Evolutionary conservation across 2,329 filamentous ascomycete species (phyloP).

Genomic region (Stemphylium lycopersici): DNA sequence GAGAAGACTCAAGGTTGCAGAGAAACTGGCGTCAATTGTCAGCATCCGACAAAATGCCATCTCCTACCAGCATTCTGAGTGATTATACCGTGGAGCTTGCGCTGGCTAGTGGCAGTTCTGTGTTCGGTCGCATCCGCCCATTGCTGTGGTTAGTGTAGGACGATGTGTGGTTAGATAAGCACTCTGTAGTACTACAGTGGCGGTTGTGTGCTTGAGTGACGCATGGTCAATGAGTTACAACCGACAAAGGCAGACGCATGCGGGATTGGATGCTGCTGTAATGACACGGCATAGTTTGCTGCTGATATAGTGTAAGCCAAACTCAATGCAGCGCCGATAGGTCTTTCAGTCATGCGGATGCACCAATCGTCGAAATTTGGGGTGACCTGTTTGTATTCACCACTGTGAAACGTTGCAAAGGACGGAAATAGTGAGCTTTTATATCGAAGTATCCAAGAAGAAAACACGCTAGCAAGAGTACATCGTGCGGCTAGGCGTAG

Average conservation of each 20-base stretch:
- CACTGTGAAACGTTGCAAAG: conserved; percentile 6
- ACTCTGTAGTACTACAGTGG: background rate
- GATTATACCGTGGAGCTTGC: background rate
- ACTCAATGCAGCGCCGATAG: background rate
- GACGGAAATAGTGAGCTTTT: background rate
- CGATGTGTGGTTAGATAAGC: conserved; percentile 12
- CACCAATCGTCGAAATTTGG: background rate
- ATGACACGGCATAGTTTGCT: background rate
- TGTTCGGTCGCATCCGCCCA: background rate
- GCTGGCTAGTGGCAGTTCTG: background rate
- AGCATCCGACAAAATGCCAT: background rate
- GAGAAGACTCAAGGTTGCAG: background rate
- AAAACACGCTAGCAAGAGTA: conserved; percentile 1
- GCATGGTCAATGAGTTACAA: background rate
- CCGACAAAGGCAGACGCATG: background rate
- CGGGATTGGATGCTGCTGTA: background rate
- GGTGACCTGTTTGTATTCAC: background rate
- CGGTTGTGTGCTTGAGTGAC: background rate
- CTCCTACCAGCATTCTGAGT: background rate
- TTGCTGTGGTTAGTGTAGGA: conserved; percentile 12
- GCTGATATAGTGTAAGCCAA: background rate
- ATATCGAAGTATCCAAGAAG: background rate
- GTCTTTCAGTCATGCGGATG: background rate
- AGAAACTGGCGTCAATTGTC: background rate
- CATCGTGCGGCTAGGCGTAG: conserved; percentile 13